phyloP scores from a whole-genome alignment of 768 basidiomycete species.

The Amanita exitialis region DNA sequence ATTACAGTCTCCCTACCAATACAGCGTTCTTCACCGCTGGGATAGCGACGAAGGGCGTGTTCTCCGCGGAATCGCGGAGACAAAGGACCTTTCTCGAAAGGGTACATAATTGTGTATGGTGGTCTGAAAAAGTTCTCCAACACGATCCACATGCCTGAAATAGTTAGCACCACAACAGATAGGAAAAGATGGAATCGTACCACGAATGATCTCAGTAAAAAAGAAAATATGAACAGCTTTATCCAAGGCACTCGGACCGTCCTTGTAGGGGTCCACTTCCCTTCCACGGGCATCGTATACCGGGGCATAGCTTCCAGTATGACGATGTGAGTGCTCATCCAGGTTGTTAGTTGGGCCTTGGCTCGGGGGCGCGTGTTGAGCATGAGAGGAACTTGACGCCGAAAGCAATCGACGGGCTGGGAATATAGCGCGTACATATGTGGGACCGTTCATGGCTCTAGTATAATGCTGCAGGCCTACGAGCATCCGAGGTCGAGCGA shows the following conservation, averaged over 20 bases:
- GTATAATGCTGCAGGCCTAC: constrained; percentile 44
- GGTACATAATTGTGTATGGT: constrained; percentile 98
- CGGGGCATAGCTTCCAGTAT: constrained; percentile 12
- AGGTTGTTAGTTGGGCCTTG: constrained; percentile 26
- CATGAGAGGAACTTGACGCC: constrained; percentile 26
- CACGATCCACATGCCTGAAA: constrained; percentile 94
- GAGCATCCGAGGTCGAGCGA: constrained; percentile 40
- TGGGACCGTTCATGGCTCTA: constrained; percentile 19
- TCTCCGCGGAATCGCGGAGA: constrained; percentile 98
- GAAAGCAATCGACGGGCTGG: constrained; percentile 45
- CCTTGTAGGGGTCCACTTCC: constrained; percentile 58
- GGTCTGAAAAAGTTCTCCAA: constrained; percentile 86
- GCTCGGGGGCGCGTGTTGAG: constrained; percentile 24
- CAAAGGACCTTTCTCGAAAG: constrained; percentile 95
- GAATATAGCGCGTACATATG: constrained; percentile 22
- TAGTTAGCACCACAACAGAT: constrained; percentile 10
- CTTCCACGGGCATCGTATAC: constrained; percentile 35
- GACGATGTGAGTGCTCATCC: constrained; percentile 19
- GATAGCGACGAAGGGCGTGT: constrained; percentile 93
- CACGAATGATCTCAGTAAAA: constrained; percentile 96
- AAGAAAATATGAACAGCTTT: constrained; percentile 96
- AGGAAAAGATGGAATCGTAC: constrained; percentile 25
- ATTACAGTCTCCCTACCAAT: constrained; percentile 58
- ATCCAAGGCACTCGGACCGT: constrained; percentile 85
- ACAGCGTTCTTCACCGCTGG: constrained; percentile 96